These are phyloP conservation scores for Jimgerdemannia flammicorona DNA, from an alignment of 192 early-diverging fungal species.

Conservation along the genomic window DNA sequence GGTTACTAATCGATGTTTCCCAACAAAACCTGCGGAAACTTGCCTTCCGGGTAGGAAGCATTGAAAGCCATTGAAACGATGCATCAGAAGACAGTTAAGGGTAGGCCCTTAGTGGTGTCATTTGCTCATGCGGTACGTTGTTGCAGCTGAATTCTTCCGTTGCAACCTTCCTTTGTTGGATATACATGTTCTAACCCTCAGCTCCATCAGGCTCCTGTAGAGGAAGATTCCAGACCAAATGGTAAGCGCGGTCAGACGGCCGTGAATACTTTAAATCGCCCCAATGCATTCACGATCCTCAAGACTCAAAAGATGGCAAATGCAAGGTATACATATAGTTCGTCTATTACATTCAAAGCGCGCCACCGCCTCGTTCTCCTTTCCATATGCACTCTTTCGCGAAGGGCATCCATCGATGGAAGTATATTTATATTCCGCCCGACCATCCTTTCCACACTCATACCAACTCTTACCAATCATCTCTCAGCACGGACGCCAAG, in stretches of 20 bases:
- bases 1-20: not conserved
- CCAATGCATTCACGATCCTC: slow-evolving; percentile 39
- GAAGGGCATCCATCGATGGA: too few relatives aligned
- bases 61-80: slow-evolving; percentile 48
- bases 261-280: slow-evolving; percentile 29
- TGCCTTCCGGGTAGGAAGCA: slow-evolving; percentile 34
- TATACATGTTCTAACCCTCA: not conserved
- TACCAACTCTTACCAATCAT: slow-evolving; percentile 1
- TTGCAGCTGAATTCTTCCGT: not conserved
- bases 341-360: not conserved
- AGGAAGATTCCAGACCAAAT: slow-evolving; percentile 33
- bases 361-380: too few relatives aligned
- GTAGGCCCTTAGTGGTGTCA: slow-evolving; percentile 57
- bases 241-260: slow-evolving; percentile 21
- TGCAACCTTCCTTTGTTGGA: not conserved
- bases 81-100: slow-evolving; percentile 50
- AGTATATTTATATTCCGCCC: too few relatives aligned
- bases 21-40: not conserved
- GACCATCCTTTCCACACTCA: too few relatives aligned
- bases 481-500: slow-evolving; percentile 51
- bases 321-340: slow-evolving; percentile 25
- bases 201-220: slow-evolving; percentile 31
- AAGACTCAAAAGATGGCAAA: slow-evolving; percentile 43
- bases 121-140: slow-evolving; percentile 48
- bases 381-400: not conserved